These are phyloP conservation scores for Phytophthora citrophthora DNA, from an alignment of 352 stramenopile genomes.

Conservation along the genomic window DNA sequence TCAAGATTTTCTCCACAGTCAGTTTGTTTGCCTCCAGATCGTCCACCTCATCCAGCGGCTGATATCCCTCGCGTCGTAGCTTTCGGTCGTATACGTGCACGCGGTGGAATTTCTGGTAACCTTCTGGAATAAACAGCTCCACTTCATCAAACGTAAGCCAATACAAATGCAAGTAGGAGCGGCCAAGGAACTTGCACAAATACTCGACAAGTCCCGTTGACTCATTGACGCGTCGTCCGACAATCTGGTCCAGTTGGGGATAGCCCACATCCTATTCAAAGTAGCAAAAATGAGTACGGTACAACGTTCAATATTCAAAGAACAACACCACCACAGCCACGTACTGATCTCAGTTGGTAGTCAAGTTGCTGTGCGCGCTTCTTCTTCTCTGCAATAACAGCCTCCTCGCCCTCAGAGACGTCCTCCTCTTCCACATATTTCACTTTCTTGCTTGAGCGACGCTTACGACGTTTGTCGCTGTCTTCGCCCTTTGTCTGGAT, in stretches of 20 bases:
- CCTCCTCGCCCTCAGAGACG: slow-evolving; percentile 71
- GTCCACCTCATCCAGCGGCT: slow-evolving; percentile 87
- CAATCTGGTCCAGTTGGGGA: slow-evolving; percentile 81
- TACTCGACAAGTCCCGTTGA: slow-evolving; percentile 79
- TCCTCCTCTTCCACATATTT: slow-evolving; percentile 84
- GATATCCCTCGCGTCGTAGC: slow-evolving; percentile 79
- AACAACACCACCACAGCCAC: slow-evolving; percentile 5
- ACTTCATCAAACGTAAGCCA: slow-evolving; percentile 91
- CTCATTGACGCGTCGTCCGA: slow-evolving; percentile 83
- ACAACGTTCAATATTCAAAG: background rate
- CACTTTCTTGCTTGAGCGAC: slow-evolving; percentile 60
- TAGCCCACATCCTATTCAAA: slow-evolving; percentile 62
- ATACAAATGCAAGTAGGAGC: slow-evolving; percentile 89
- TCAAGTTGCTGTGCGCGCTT: slow-evolving; percentile 78
- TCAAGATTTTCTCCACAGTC: slow-evolving; percentile 90
- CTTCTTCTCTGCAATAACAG: slow-evolving; percentile 65
- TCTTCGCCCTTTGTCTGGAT: slow-evolving; percentile 18
- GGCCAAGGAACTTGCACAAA: slow-evolving; percentile 87
- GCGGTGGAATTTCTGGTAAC: slow-evolving; percentile 87
- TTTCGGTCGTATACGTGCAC: slow-evolving; percentile 89
- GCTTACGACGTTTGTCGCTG: slow-evolving; percentile 38
- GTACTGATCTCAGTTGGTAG: slow-evolving; percentile 64
- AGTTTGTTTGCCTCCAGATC: slow-evolving; percentile 89
- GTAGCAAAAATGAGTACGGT: slow-evolving; percentile 2
- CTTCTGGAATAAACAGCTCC: slow-evolving; percentile 84